phyloP scores from a whole-genome alignment of 169 alveolate genomes.

The Cryptosporidium xiaoi region DNA sequence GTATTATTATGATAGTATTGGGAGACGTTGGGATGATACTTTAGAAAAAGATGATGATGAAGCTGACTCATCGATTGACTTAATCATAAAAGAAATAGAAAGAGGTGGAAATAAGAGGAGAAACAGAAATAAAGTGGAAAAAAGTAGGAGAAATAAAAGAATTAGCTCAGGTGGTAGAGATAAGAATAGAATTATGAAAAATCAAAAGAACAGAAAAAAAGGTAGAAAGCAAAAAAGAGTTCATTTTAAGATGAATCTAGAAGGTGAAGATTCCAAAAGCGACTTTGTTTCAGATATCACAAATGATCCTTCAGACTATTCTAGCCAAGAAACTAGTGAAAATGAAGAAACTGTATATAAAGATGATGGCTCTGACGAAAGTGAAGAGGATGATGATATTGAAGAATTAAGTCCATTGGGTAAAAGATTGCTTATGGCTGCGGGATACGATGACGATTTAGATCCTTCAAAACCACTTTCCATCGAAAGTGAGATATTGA shows the following conservation, averaged over 20 bases:
- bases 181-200: not conserved
- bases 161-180: too few species aligned
- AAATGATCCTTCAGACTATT: not conserved
- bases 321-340: not conserved
- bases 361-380: not conserved
- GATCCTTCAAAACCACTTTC: slow-evolving; percentile 34
- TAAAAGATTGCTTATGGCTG: slow-evolving; percentile 29
- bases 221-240: not conserved
- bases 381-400: not conserved
- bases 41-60: slow-evolving; percentile 11
- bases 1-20: slow-evolving; percentile 66
- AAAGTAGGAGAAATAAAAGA: not conserved
- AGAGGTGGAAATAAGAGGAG: slow-evolving; percentile 8
- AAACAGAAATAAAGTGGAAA: not conserved
- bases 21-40: slow-evolving; percentile 68
- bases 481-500: slow-evolving; percentile 41
- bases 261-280: not conserved
- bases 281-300: not conserved
- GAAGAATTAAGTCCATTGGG: slow-evolving; percentile 53
- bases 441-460: slow-evolving; percentile 52
- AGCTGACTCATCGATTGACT: slow-evolving; percentile 25
- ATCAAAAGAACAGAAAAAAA: not conserved
- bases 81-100: slow-evolving; percentile 8
- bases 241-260: not conserved
- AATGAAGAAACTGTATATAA: not conserved